Conservation (phyloP, 2,329 filamentous ascomycete species). For the Colletotrichum coccodes region DNA sequence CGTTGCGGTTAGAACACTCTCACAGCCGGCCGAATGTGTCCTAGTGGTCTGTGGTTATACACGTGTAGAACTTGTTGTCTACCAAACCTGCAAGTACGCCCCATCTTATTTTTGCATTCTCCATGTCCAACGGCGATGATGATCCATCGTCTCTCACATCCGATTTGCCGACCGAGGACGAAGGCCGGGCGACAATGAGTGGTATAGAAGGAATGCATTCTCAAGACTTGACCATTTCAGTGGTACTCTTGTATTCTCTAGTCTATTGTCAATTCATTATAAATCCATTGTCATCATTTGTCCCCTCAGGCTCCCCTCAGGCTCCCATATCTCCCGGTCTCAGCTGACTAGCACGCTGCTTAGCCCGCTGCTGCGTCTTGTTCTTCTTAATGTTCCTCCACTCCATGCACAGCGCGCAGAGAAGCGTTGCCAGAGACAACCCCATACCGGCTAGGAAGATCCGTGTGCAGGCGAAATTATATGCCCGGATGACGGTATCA, state of each 20-base stretch:
- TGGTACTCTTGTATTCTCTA: background rate
- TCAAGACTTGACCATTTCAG: background rate
- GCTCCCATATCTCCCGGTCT: conserved; percentile 7
- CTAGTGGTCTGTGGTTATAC: background rate
- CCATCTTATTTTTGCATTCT: background rate
- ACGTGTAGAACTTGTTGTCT: no score
- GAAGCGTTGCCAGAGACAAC: conserved; percentile 63
- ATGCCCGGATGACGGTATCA: conserved; percentile 66
- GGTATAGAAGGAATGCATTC: background rate
- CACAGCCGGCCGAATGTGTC: background rate
- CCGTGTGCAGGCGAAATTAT: conserved; percentile 71
- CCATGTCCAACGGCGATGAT: background rate
- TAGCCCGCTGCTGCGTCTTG: conserved; percentile 22
- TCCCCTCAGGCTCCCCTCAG: background rate
- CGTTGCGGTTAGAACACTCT: background rate
- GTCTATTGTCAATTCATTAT: background rate
- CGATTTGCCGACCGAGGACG: background rate
- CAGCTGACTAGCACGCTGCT: conserved; percentile 8
- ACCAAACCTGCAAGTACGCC: background rate
- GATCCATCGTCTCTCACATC: background rate
- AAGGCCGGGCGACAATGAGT: background rate
- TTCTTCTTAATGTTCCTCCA: conserved; percentile 75
- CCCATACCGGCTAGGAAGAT: conserved; percentile 73
- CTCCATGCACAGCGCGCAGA: conserved; percentile 68
- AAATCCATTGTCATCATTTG: background rate